Conservation (phyloP, 352 stramenopile genomes). For the Phytophthora meadii region DNA sequence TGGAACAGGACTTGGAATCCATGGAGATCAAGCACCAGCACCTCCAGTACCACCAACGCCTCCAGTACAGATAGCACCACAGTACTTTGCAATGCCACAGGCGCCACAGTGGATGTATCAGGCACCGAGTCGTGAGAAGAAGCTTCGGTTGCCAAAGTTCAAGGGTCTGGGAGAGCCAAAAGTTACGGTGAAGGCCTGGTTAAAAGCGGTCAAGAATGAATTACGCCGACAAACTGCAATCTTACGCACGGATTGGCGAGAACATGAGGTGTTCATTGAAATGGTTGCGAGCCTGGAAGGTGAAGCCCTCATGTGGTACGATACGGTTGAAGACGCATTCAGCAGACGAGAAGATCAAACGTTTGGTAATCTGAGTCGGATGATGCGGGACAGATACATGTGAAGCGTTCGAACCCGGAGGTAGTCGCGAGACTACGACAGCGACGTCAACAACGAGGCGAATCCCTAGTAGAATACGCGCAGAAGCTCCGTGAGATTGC, state of each 20-base stretch:
- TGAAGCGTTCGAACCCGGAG: slow-evolving; percentile 4
- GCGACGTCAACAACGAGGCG: slow-evolving; percentile 2
- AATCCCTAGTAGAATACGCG: slow-evolving; percentile 2
- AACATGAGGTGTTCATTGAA: slow-evolving; percentile 6
- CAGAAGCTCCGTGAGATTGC: slow-evolving; percentile 8
- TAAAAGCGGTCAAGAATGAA: slow-evolving; percentile 7
- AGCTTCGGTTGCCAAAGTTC: background rate
- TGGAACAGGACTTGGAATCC: too few relatives aligned
- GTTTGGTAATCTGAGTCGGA: background rate
- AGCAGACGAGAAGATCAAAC: background rate
- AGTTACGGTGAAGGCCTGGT: background rate
- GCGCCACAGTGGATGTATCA: background rate
- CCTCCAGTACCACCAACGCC: too few relatives aligned
- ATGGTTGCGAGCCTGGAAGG: slow-evolving; percentile 10
- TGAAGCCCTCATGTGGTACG: slow-evolving; percentile 5
- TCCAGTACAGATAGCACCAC: background rate
- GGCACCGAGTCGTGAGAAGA: background rate
- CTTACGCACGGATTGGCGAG: background rate
- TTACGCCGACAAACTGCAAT: background rate
- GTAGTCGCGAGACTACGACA: background rate
- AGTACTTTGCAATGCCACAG: background rate
- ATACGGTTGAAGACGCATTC: slow-evolving; percentile 1
- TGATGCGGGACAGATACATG: slow-evolving; percentile 8
- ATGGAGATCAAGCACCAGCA: too few relatives aligned
- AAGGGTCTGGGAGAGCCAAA: background rate